Base-by-base conservation (phyloP, 495 filamentous ascomycete genomes). In the Patellaria atrata region DNA sequence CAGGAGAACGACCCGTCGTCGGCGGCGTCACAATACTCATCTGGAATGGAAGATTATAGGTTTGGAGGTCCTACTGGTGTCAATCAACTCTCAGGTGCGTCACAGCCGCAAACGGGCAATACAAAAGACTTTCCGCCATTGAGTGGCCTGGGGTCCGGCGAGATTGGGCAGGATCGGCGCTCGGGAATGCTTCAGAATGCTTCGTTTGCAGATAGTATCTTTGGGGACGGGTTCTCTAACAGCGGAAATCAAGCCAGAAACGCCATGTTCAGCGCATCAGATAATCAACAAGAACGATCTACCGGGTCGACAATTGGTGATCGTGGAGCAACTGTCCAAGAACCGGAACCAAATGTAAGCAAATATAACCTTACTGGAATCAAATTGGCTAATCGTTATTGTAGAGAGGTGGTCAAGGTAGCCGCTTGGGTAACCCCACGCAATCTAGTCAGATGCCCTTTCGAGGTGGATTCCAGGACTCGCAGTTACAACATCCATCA, bases 121-220 rank as follows among this genome's bases (percentile, higher is more conserved):
- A 74, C 77, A 14, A 83, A 94, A 15, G 84, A 91, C 7, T 91
- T 91, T 35, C 85, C 85, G 27, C 78, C 85, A 8, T 59, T 89
- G 33, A 77, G 80, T 31, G 72, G 81, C 37, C 75, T 72, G 37
- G 64, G 65, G 18, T 72, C 73, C 16, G 74, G 75, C 18, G 82
- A 89, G 10, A 63, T 79, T 38, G 72, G 68, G 18, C 76, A 77
- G 41, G 79, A 82, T 41, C 69, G 73, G 23, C 61, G 65, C 33
- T 65, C 61, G 3, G 71, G 61, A 43, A 46, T 83, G 52, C 72
- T 78, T 58, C 77, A 76, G 41, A 67, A 62, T 49, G 59, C 77
- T 22, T 71, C 65, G 1, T 81, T 82, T 51, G 73, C 73, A 18
- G 59, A 22, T 6, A 41, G 58, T 35, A 53, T 56, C 16, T 59